Evolutionary conservation across 2,329 filamentous ascomycete species (phyloP), one percentile per base, ranked within the genome.

Genomic region (Davidsoniella neocaledoniae): DNA sequence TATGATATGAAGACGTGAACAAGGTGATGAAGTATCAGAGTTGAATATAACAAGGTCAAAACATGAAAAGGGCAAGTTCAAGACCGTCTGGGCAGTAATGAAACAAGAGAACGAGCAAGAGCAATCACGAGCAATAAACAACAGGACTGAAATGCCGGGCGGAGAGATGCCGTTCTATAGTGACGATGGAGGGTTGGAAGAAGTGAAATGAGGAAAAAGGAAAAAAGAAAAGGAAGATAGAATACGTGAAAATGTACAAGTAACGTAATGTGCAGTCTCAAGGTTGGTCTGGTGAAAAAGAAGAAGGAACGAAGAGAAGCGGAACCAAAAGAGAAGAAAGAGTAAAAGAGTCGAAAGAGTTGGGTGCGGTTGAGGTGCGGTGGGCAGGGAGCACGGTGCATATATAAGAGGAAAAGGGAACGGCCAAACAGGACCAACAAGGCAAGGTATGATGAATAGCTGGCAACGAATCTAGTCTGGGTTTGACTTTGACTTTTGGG

Each of bases 11-110:
- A 52, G 49, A 50, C 40, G 49, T 46, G 53, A 53, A 33, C 26
- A 33, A 12, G 8, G 51, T 56, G 59, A 59, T 61, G 56, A 59
- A 62, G 59, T 59, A 58, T 58, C 59, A 55, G 52, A 54, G 50
- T 53, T 49, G 54, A 56, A 60, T 52, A 54, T 52, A 54, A 59
- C 56, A 55, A 59, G 21, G 49, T 49, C 40, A 53, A 47, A 26
- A 23, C 37, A 38, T 19, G 25, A 26, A 49, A 40, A 17, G 19
- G 48, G 23, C 17, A 53, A 46, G 41, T 49, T 39, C 44, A 43
- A 37, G 40, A 38, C 16, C 10, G 39, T 17, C 12, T 5, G 17
- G 19, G 33, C n/a, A 19, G n/a, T 16, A 29, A 6, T 19, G 38
- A 52, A 45, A 41, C 42, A 26, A 46, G 38, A 52, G 21, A 21